phyloP scores from a whole-genome alignment of 257 asterid species.

The Henckelia pumila region DNA sequence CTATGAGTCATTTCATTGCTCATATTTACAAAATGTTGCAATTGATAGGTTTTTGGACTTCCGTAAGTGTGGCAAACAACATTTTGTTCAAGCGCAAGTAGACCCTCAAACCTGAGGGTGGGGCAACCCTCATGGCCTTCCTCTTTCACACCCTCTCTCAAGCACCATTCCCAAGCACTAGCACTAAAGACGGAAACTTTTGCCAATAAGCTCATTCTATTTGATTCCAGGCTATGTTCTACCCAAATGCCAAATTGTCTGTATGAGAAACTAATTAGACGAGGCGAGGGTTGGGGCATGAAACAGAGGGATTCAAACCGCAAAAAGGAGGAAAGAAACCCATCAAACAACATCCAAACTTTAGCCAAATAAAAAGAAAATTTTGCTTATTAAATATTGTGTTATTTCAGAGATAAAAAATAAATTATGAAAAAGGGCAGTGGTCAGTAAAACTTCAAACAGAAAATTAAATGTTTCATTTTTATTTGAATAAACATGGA shows the following conservation, averaged over 20 bases:
- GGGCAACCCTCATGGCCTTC: neutral
- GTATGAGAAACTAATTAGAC: neutral
- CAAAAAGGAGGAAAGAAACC: neutral
- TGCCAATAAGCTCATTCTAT: neutral
- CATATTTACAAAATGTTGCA: neutral
- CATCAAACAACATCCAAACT: neutral
- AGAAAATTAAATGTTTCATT: too few species aligned
- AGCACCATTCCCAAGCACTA: neutral
- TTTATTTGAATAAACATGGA: neutral
- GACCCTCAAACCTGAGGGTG: neutral
- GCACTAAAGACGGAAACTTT: neutral
- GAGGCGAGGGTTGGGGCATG: neutral
- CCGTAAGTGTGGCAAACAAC: neutral
- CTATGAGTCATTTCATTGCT: neutral
- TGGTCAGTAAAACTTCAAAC: neutral
- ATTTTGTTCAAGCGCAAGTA: neutral
- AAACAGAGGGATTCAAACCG: neutral
- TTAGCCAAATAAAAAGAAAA: neutral
- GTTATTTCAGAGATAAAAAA: too few species aligned
- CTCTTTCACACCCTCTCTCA: neutral
- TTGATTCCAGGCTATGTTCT: neutral
- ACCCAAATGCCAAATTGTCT: neutral
- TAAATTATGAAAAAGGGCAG: neutral
- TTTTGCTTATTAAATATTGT: neutral
- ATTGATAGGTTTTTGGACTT: neutral